Evolutionary conservation across 2,329 filamentous ascomycete species (phyloP).

Genomic region (Proliferodiscus dingleyae): DNA sequence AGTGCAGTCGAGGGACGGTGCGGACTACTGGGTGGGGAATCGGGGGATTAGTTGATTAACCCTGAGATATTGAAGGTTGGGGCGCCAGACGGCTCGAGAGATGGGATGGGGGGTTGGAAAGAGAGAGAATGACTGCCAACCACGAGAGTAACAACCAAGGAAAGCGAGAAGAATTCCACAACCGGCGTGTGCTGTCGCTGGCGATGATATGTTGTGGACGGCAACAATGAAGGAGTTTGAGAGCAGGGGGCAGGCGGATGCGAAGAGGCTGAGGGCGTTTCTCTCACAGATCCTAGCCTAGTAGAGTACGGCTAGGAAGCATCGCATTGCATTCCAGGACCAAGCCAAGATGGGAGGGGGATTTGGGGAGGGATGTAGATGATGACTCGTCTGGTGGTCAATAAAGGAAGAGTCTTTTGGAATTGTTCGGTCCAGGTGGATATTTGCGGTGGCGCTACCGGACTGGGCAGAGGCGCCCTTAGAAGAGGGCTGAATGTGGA

Average conservation of each 20-base stretch:
- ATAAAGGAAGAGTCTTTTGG: too few relatives aligned
- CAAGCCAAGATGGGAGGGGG: neutral
- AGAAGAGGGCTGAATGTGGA: too few relatives aligned
- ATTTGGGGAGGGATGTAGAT: too few relatives aligned
- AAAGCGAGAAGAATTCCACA: neutral
- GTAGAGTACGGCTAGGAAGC: too few relatives aligned
- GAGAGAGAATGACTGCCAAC: too few relatives aligned
- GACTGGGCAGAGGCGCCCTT: too few relatives aligned
- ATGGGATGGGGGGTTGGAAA: too few relatives aligned
- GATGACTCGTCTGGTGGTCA: too few relatives aligned
- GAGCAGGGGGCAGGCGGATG: neutral
- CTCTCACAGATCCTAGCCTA: neutral
- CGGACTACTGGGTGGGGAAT: constrained; percentile 7
- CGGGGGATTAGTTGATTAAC: neutral
- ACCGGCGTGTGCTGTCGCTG: neutral
- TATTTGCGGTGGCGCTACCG: too few relatives aligned
- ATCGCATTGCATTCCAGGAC: neutral
- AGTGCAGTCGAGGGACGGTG: constrained; percentile 6
- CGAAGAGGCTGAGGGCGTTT: neutral
- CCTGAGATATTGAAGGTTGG: neutral
- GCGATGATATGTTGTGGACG: neutral
- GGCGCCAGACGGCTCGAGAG: neutral
- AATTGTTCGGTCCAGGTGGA: too few relatives aligned
- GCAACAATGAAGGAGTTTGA: neutral
- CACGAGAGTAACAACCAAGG: neutral